Evolutionary conservation across 306 rosid genomes (phyloP), one percentile per base, ranked within the genome.

Genomic region (Dalbergia oliveri): DNA sequence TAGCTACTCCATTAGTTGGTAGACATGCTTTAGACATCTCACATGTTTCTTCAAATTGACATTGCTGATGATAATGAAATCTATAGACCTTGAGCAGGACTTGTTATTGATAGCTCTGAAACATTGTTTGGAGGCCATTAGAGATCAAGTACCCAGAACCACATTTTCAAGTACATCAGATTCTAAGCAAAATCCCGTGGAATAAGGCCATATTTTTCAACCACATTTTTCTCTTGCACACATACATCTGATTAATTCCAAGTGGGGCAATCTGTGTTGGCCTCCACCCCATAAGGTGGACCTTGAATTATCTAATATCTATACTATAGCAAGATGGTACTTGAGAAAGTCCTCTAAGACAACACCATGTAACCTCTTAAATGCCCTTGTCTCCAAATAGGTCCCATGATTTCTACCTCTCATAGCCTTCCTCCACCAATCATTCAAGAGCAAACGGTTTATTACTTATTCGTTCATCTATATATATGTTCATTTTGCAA

Each of bases 281-380:
- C 18, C 34, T 65, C 26, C 12, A 9, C 39, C 43, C 8, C 5
- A 59, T 47, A 69, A 45, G 68, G 79, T 45, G 49, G 59, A 66
- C 9, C 45, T 37, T 16, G 31, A 8, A 41, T 14, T 51, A 63
- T 63, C 49, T 50, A n/a, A n/a, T n/a, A n/a, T n/a, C n/a, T n/a
- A n/a, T n/a, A n/a, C 47, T 8, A 12, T 65, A 51, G 4, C 26
- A 23, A 64, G 47, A 10, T 80, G 67, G 21, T 63, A 18, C 51
- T 47, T 53, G 12, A 54, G 8, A 41, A 58, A 57, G 61, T 10
- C 13, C 69, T 74, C 66, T 61, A 51, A 63, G 76, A 84, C 86
- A 81, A 73, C 53, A 61, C 72, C 88, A 69, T 59, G 89, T 83
- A 89, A 82, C n/a, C 69, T 65, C 45, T 31, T 14, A 4, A 13